Conservation (phyloP, 164 flowering plant species). For the Annona cherimola region DNA sequence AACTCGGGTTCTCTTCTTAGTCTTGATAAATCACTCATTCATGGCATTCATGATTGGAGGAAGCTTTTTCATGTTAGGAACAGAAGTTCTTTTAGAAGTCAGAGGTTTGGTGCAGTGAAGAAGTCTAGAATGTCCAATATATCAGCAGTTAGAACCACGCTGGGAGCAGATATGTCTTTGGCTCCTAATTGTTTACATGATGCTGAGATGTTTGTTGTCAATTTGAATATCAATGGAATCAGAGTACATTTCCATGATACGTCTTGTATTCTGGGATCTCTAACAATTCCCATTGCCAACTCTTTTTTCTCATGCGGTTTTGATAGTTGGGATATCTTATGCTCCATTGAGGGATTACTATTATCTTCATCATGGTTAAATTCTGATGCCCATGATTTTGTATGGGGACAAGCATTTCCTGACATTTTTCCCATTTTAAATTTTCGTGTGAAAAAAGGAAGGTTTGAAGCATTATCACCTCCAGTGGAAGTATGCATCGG, state of each 20-base stretch:
- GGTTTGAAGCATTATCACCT: slow-evolving; percentile 19
- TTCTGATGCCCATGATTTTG: slow-evolving; percentile 26
- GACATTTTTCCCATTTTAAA: slow-evolving; percentile 53
- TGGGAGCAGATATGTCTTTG: slow-evolving; percentile 5
- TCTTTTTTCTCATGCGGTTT: slow-evolving; percentile 29
- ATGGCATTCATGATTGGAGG: slow-evolving; percentile 47
- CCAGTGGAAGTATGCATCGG: slow-evolving; percentile 50
- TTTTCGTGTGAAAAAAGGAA: slow-evolving; percentile 44
- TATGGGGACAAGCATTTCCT: slow-evolving; percentile 62
- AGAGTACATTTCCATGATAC: slow-evolving; percentile 77
- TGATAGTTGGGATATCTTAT: slow-evolving; percentile 48
- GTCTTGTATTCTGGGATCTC: slow-evolving; percentile 53
- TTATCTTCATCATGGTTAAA: slow-evolving; percentile 65
- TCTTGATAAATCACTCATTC: slow-evolving; percentile 44
- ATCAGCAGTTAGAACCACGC: slow-evolving; percentile 7
- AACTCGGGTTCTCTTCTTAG: slow-evolving; percentile 36
- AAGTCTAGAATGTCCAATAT: slow-evolving; percentile 14
- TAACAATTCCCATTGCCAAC: slow-evolving; percentile 41
- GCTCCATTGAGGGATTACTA: slow-evolving; percentile 50
- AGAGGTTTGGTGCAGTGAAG: slow-evolving; percentile 20
- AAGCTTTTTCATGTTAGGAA: slow-evolving; percentile 30
- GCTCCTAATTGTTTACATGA: slow-evolving; percentile 3
- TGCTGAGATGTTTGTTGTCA: slow-evolving; percentile 18
- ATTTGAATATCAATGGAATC: slow-evolving; percentile 39
- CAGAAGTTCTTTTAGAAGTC: slow-evolving; percentile 18